Conservation (phyloP, 768 basidiomycete species). For the Tricholoma terreum region DNA sequence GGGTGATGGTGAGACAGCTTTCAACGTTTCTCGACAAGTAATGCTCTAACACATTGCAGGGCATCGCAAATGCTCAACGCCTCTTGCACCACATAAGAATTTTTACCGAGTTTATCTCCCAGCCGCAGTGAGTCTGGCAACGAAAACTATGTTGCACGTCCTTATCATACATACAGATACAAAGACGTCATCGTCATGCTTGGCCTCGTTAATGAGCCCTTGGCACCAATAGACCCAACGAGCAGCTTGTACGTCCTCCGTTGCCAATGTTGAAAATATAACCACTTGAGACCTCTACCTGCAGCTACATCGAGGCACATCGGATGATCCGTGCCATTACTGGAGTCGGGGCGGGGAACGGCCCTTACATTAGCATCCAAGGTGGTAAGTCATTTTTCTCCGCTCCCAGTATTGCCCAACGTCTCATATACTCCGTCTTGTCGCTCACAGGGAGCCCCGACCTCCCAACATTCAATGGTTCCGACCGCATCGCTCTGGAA, state of each 20-base stretch:
- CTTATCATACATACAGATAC: constrained; percentile 29
- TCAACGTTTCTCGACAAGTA: neutral
- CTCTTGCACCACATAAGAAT: constrained; percentile 71
- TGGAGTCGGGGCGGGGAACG: constrained; percentile 68
- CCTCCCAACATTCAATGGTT: constrained; percentile 47
- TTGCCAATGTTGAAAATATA: constrained; percentile 34
- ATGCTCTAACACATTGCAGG: constrained; percentile 20
- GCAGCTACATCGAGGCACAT: constrained; percentile 55
- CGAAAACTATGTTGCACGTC: constrained; percentile 21
- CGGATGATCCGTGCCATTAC: constrained; percentile 68
- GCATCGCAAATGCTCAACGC: constrained; percentile 82
- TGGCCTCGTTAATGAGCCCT: constrained; percentile 60
- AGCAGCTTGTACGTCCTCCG: constrained; percentile 51
- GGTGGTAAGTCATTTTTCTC: constrained; percentile 20
- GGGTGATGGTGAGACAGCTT: constrained; percentile 52
- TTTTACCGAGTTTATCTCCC: constrained; percentile 75
- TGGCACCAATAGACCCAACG: constrained; percentile 50
- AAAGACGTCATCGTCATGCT: constrained; percentile 54
- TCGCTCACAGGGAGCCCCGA: neutral
- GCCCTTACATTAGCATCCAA: constrained; percentile 48
- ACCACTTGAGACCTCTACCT: constrained; percentile 25
- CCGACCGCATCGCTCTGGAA: constrained; percentile 60
- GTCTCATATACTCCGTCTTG: neutral
- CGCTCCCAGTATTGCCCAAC: neutral
- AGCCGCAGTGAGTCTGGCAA: constrained; percentile 38